A percentile compares a stretch with the other conserved stretches of the same genome.
These are phyloP conservation scores for Sclerotinia trifoliorum DNA, from an alignment of 2,329 filamentous ascomycete genomes.

Conservation along the genomic window DNA sequence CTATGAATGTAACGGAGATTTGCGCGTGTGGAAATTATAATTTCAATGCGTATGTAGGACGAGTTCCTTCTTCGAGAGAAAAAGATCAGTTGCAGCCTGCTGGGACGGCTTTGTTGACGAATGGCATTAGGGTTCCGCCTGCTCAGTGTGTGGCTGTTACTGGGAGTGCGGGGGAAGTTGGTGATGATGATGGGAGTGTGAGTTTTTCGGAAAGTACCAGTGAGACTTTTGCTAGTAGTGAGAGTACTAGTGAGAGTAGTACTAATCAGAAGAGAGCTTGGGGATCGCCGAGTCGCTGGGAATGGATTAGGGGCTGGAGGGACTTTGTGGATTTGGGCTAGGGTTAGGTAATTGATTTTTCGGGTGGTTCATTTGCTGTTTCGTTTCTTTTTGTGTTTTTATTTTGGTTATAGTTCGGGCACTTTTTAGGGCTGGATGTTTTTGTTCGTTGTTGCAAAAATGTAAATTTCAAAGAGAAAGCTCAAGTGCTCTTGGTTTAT, in stretches of 20 bases:
- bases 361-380: neutral
- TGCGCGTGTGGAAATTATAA: conserved; percentile 20
- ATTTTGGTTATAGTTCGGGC: neutral
- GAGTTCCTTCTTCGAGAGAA: neutral
- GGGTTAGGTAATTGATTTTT: neutral
- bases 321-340: conserved; percentile 2
- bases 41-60: conserved; percentile 23
- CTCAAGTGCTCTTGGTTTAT: no score
- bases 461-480: no score
- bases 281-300: neutral
- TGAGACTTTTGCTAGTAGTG: neutral
- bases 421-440: no score
- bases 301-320: neutral
- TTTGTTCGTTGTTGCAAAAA: no score
- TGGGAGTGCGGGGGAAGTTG: neutral
- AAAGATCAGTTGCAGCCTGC: neutral
- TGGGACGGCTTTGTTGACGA: neutral
- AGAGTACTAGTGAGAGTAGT: neutral
- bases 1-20: neutral
- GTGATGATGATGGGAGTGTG: neutral
- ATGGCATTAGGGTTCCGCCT: neutral
- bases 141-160: conserved; percentile 5
- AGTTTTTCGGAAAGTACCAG: neutral
- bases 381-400: neutral
- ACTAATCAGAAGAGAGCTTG: neutral